A percentile compares a stretch with the other conserved stretches of the same genome.
Evolutionary conservation across 2,329 filamentous ascomycete species (phyloP).

Genomic region (Fonsecaea monophora): DNA sequence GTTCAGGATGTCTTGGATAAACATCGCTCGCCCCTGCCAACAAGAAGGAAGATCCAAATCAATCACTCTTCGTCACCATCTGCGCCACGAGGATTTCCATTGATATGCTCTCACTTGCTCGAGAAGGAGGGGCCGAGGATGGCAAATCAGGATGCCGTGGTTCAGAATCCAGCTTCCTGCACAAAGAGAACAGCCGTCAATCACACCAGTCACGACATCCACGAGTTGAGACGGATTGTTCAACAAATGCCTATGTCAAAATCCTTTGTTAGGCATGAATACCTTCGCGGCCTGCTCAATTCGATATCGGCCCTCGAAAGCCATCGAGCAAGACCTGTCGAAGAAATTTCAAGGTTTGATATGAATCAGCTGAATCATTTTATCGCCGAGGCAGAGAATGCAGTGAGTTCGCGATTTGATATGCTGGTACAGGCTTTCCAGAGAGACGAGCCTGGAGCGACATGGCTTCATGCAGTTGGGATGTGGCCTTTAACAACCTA

Average conservation of each 20-base stretch:
- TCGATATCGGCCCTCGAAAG: slow-evolving; percentile 16
- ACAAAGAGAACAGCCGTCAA: no score
- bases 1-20: slow-evolving; percentile 30
- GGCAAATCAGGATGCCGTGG: no score
- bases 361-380: slow-evolving; percentile 3
- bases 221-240: slow-evolving; percentile 8
- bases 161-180: neutral
- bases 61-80: neutral
- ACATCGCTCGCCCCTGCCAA: neutral
- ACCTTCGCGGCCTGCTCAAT: slow-evolving; percentile 10
- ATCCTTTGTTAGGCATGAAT: slow-evolving; percentile 21
- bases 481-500: slow-evolving; percentile 17
- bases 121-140: slow-evolving; percentile 8
- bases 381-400: slow-evolving; percentile 6
- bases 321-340: neutral
- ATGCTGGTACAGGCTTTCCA: neutral
- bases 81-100: slow-evolving; percentile 8
- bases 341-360: neutral
- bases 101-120: slow-evolving; percentile 3
- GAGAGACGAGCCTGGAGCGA: slow-evolving; percentile 16
- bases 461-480: slow-evolving; percentile 10
- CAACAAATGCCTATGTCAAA: slow-evolving; percentile 2
- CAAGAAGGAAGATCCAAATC: neutral
- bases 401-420: neutral
- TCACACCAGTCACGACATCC: slow-evolving; percentile 7